Base-by-base conservation (phyloP, 148 eudicot species). In the Vaccinium macrocarpon region DNA sequence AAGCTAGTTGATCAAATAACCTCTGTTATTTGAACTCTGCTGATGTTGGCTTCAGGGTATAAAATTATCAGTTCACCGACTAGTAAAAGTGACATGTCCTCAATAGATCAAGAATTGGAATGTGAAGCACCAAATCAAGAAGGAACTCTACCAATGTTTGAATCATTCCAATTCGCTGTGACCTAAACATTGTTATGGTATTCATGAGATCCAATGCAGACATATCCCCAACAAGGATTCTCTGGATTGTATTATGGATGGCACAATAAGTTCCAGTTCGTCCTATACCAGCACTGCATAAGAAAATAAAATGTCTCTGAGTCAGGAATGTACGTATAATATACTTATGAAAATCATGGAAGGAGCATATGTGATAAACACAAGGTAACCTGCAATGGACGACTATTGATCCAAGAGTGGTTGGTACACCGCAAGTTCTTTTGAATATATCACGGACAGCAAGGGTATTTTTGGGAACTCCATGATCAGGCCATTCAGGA, bases 401-500 rank as follows among this genome's bases (percentile, higher is more conserved):
- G 80, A 93, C 97, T 82, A 97, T 90, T 49, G 98, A 97, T 78
- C 98, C 97, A 9, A 89, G 84, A 75, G 86, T 86, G 55, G 97
- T 90, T 52, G 96, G 91, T 38, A 93, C 79, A 55, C 59, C 61
- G 88, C 83, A 90, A 53, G 90, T 86, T 93, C 92, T 92, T 87
- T 85, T 90, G 53, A 93, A 88, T 84, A 97, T 95, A 86, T 95
- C 97, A 61, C 96, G 95, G 86, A 97, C 99, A 84, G 97, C 96
- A 84, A 86, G 29, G 38, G 98, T 91, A 86, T 93, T 90, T 35
- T 52, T 78, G 12, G 99, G 98, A 88, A 93, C 99, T 82, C 99
- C 99, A 88, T 92, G 95, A 89, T 97, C 98, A 14, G 99, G 99
- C 99, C 99, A 97, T 85, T 93, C 98, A 79, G 94, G 96, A 87